Evolutionary conservation across 2,329 filamentous ascomycete species (phyloP).

Genomic region (Nannizziopsis barbatae): DNA sequence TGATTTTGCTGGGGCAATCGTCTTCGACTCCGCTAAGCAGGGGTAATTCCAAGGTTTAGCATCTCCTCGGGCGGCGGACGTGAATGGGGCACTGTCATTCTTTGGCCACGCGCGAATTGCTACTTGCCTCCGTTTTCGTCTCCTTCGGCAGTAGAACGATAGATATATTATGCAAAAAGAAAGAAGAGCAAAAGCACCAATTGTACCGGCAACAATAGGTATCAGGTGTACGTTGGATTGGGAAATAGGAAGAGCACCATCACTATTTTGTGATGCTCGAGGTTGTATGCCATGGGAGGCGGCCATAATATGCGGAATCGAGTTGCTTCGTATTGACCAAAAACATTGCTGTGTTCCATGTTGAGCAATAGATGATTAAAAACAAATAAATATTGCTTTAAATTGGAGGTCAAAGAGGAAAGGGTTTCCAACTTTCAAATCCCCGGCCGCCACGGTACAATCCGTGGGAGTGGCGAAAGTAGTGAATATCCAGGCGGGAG

Average conservation of each 20-base stretch:
- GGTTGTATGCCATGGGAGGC: background rate
- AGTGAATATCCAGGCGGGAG: background rate
- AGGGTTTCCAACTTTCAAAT: too few species aligned
- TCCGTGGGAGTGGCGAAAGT: background rate
- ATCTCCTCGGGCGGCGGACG: too few species aligned
- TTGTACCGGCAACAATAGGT: constrained; percentile 22
- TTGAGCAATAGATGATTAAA: too few species aligned
- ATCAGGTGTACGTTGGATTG: constrained; percentile 13
- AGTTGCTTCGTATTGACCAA: background rate
- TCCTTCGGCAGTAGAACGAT: constrained; percentile 16
- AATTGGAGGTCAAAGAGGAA: too few species aligned
- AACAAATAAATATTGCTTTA: too few species aligned
- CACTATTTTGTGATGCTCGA: background rate
- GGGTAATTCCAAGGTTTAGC: too few species aligned
- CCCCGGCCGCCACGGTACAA: background rate
- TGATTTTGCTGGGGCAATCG: too few species aligned
- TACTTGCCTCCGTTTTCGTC: constrained; percentile 7
- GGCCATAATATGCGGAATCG: background rate
- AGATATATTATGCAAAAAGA: constrained; percentile 21
- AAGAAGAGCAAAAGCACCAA: constrained; percentile 22
- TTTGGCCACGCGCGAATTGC: constrained; percentile 3
- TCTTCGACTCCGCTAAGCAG: too few species aligned
- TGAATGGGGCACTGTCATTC: too few species aligned
- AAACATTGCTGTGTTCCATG: too few species aligned
- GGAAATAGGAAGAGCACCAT: constrained; percentile 2